A percentile compares a stretch with the other conserved stretches of the same genome.
Evolutionary conservation across 2,329 filamentous ascomycete genomes (phyloP).

Genomic region (Orbilia brochopaga): DNA sequence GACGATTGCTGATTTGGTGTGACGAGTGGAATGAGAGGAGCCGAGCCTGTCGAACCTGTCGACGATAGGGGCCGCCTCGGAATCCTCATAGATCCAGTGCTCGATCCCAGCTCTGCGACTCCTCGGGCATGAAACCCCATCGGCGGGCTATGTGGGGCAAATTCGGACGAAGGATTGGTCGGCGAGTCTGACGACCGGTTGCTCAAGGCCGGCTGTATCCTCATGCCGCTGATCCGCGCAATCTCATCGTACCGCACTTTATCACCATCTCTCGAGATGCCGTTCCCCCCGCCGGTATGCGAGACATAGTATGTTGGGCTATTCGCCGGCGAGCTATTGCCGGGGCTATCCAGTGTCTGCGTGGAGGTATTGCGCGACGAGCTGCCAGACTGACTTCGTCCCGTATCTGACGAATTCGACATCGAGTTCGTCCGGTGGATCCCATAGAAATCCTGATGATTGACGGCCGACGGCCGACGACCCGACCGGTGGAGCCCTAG

Average conservation of each 20-base stretch:
- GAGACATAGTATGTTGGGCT: constrained; percentile 41
- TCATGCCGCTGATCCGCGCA: constrained; percentile 43
- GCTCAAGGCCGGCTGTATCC: constrained; percentile 37
- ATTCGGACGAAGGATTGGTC: constrained; percentile 40
- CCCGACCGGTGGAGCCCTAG: constrained; percentile 19
- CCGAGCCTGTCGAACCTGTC: constrained; percentile 31
- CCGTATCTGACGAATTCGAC: constrained; percentile 44
- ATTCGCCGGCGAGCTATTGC: constrained; percentile 35
- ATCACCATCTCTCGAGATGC: constrained; percentile 27
- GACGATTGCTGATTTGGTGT: constrained; percentile 19
- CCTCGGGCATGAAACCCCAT: constrained; percentile 10
- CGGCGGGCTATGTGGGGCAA: constrained; percentile 38
- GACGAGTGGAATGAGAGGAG: constrained; percentile 20
- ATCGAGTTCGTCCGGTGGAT: constrained; percentile 44
- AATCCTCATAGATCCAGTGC: constrained; percentile 33
- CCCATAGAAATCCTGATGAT: constrained; percentile 25
- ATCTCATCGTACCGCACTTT: constrained; percentile 47
- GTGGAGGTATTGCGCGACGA: constrained; percentile 44
- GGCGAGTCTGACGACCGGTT: constrained; percentile 41
- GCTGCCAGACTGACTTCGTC: constrained; percentile 40
- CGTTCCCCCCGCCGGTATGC: constrained; percentile 26
- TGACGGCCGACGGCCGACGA: constrained; percentile 1
- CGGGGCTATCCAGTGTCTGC: constrained; percentile 41
- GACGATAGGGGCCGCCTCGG: constrained; percentile 40
- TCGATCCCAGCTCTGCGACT: constrained; percentile 6